Percentiles rank a stretch among this genome's conserved stretches.
Evolutionary conservation across 805 yeast genomes (phyloP).

Genomic region (Sugiyamaella mastotermitis): DNA sequence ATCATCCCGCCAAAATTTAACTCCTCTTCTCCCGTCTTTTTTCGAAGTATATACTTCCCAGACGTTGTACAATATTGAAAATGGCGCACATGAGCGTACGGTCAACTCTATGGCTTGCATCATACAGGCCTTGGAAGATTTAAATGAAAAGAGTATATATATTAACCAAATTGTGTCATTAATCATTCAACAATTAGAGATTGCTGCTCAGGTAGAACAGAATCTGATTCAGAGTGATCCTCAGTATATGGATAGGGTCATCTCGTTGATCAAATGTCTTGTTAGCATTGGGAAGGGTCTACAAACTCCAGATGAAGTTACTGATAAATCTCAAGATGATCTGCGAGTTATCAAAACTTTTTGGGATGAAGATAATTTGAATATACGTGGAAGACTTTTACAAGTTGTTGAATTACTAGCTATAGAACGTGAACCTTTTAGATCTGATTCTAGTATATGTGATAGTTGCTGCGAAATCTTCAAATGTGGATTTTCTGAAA

Average conservation of each 20-base stretch:
- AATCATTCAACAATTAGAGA: conserved; percentile 13
- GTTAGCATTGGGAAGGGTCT: conserved; percentile 69
- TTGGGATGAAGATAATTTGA: conserved; percentile 26
- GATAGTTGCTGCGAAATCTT: conserved; percentile 61
- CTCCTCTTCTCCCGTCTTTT: conserved; percentile 24
- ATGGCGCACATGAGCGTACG: conserved; percentile 28
- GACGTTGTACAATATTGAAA: conserved; percentile 16
- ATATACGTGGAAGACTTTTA: conserved; percentile 38
- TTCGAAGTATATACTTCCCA: conserved; percentile 23
- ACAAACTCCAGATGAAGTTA: conserved; percentile 51
- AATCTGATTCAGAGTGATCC: conserved; percentile 1
- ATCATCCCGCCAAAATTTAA: conserved; percentile 22
- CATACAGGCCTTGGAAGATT: conserved; percentile 22
- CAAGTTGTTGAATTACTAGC: conserved; percentile 39
- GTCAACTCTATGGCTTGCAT: conserved; percentile 30
- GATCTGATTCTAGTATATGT: conserved; percentile 44
- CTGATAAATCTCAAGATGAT: conserved; percentile 32
- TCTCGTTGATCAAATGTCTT: conserved; percentile 56
- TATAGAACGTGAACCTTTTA: conserved; percentile 33
- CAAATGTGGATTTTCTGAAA: conserved; percentile 58
- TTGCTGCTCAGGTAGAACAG: conserved; percentile 1
- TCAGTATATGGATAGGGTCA: conserved; percentile 30
- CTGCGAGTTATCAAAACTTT: conserved; percentile 8
- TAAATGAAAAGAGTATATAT: conserved; percentile 28
- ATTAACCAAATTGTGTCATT: conserved; percentile 30